Percentiles rank a stretch among this genome's conserved stretches.
Evolutionary conservation across 148 eudicot species (phyloP).

Genomic region (Hydrangea macrophylla): DNA sequence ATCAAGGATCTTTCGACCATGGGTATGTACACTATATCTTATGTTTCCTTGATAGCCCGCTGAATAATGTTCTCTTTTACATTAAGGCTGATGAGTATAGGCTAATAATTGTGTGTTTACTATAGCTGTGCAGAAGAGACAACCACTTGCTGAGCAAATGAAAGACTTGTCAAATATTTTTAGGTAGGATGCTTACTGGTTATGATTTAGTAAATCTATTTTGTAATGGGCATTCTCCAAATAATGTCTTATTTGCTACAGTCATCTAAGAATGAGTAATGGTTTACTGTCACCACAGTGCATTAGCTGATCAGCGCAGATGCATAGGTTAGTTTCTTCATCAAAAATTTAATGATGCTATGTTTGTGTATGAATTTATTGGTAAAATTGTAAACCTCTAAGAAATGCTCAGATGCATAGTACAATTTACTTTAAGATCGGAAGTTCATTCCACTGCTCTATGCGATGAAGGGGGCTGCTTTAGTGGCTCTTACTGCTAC

Average conservation of each 20-base stretch:
- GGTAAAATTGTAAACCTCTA: too few relatives aligned
- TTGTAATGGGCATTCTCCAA: not conserved
- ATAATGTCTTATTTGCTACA: constrained; percentile 9
- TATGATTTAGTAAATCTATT: not conserved
- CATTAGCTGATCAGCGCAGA: not conserved
- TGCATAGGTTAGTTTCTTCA: too few relatives aligned
- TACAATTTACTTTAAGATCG: not conserved
- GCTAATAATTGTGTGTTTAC: not conserved
- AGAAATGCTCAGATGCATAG: too few relatives aligned
- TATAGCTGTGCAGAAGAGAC: constrained; percentile 55
- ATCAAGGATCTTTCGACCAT: constrained; percentile 43
- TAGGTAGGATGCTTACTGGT: constrained; percentile 24
- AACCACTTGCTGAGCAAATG: constrained; percentile 53
- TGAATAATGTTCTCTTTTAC: not conserved
- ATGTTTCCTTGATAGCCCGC: not conserved
- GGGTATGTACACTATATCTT: constrained; percentile 30
- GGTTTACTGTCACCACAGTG: not conserved
- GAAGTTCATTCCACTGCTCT: not conserved
- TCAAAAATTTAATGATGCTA: too few relatives aligned
- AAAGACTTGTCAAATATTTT: constrained; percentile 48
- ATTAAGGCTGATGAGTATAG: not conserved
- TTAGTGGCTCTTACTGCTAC: constrained; percentile 72
- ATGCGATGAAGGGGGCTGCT: constrained; percentile 62
- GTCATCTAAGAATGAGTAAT: constrained; percentile 24
- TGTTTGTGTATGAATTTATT: too few relatives aligned